A percentile compares a stretch with the other conserved stretches of the same genome.
Conservation (phyloP, 495 filamentous ascomycete genomes). For the Aspergillus campestris region DNA sequence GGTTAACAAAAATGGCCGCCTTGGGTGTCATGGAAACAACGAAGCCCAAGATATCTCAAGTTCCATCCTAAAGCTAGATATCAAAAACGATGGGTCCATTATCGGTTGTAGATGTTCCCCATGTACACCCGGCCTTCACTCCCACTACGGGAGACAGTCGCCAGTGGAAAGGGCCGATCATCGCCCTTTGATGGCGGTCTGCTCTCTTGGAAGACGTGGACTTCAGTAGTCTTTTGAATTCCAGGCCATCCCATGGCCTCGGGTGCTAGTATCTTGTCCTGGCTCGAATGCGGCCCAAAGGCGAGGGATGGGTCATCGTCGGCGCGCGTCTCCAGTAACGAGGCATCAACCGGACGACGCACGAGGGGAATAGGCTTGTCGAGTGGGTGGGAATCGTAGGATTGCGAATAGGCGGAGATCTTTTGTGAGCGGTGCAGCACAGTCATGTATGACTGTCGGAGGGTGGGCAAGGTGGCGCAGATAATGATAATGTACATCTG, state of each 20-base stretch:
- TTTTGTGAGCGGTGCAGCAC: not conserved
- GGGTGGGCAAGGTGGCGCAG: constrained; percentile 8
- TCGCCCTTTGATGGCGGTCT: not conserved
- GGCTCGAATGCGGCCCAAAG: not conserved
- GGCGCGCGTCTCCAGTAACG: constrained; percentile 5
- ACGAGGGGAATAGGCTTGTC: not conserved
- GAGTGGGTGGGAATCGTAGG: not conserved
- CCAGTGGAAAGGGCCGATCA: constrained; percentile 1
- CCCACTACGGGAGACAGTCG: too few relatives aligned
- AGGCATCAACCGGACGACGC: constrained; percentile 1
- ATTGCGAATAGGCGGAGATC: not conserved
- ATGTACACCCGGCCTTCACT: too few relatives aligned
- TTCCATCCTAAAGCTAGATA: too few relatives aligned
- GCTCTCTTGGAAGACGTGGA: not conserved
- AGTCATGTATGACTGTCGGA: constrained; percentile 2
- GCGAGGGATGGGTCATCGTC: not conserved
- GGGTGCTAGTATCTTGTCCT: constrained; percentile 2
- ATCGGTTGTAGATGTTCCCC: too few relatives aligned
- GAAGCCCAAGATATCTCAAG: too few relatives aligned
- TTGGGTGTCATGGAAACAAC: too few relatives aligned
- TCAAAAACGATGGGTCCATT: too few relatives aligned
- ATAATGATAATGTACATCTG: constrained; percentile 11
- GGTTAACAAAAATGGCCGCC: too few relatives aligned
- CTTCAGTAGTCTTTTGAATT: constrained; percentile 6
- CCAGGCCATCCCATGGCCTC: not conserved